phyloP scores from a whole-genome alignment of 164 flowering plant species.

The Sedum album region DNA sequence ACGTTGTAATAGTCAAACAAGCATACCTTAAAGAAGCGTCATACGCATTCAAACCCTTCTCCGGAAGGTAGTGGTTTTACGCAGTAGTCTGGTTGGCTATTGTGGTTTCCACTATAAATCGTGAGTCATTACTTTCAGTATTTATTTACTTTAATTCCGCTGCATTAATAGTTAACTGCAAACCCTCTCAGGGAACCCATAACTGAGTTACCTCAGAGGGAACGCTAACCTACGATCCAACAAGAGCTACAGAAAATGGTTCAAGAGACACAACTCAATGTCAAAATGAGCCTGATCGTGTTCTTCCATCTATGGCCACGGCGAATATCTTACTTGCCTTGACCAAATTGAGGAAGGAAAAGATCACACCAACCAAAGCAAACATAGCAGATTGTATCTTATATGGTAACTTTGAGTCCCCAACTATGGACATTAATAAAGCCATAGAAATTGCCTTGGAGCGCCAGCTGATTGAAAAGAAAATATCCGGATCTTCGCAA shows the following conservation, averaged over 20 bases:
- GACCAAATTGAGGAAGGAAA: slow-evolving; percentile 59
- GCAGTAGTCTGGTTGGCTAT: too few relatives aligned
- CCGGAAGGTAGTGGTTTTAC: too few relatives aligned
- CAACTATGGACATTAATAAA: slow-evolving; percentile 50
- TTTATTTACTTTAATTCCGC: too few relatives aligned
- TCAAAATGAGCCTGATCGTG: slow-evolving; percentile 38
- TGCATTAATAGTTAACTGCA: too few relatives aligned
- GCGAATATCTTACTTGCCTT: slow-evolving; percentile 67
- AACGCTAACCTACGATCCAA: too few relatives aligned
- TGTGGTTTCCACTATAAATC: too few relatives aligned
- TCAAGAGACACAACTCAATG: slow-evolving; percentile 42
- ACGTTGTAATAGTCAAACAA: too few relatives aligned
- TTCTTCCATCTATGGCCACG: slow-evolving; percentile 36
- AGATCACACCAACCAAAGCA: slow-evolving; percentile 68
- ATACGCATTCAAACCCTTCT: too few relatives aligned
- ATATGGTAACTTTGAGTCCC: slow-evolving; percentile 50
- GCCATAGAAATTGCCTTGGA: slow-evolving; percentile 64
- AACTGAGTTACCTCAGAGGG: too few relatives aligned
- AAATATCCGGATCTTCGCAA: slow-evolving; percentile 36
- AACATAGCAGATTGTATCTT: slow-evolving; percentile 73
- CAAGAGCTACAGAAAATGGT: slow-evolving; percentile 14
- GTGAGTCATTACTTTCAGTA: too few relatives aligned
- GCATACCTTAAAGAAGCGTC: too few relatives aligned
- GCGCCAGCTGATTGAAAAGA: slow-evolving; percentile 59
- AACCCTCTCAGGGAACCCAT: too few relatives aligned